phyloP scores from a whole-genome alignment of 139 green algal genomes.

The Chlorella sp. region DNA sequence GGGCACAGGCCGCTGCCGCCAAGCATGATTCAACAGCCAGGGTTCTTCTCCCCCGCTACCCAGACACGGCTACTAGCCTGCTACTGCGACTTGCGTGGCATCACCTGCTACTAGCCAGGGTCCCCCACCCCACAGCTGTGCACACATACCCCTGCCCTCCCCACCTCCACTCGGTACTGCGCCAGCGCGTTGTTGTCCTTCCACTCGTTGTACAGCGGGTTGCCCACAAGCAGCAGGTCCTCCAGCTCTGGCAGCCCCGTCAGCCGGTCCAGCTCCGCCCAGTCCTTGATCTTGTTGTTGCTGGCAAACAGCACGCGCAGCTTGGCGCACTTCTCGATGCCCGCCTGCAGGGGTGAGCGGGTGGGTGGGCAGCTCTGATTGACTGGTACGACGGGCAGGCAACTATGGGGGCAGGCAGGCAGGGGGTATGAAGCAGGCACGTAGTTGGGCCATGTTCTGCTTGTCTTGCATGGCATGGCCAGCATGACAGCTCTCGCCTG shows the following conservation, averaged over 20 bases:
- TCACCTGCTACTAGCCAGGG: too few relatives aligned
- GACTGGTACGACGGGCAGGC: background rate
- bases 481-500: background rate
- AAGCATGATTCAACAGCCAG: background rate
- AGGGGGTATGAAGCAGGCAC: background rate
- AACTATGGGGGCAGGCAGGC: too few relatives aligned
- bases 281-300: slow-evolving; percentile 91
- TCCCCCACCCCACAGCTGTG: too few relatives aligned
- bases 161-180: slow-evolving; percentile 81
- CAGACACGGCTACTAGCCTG: too few relatives aligned
- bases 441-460: background rate
- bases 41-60: too few relatives aligned
- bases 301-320: slow-evolving; percentile 85
- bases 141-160: background rate
- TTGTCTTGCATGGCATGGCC: too few relatives aligned
- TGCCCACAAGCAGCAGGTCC: slow-evolving; percentile 90
- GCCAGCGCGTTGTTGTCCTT: slow-evolving; percentile 66
- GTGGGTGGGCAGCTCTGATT: background rate
- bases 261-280: slow-evolving; percentile 84
- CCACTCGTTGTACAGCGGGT: slow-evolving; percentile 87
- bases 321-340: slow-evolving; percentile 84
- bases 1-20: background rate
- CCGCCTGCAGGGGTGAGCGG: slow-evolving; percentile 54
- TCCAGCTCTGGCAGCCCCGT: slow-evolving; percentile 70
- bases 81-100: too few relatives aligned